Percentiles rank a stretch among this genome's conserved stretches.
Conservation (phyloP, 495 filamentous ascomycete species). For the Usnea hakonensis region DNA sequence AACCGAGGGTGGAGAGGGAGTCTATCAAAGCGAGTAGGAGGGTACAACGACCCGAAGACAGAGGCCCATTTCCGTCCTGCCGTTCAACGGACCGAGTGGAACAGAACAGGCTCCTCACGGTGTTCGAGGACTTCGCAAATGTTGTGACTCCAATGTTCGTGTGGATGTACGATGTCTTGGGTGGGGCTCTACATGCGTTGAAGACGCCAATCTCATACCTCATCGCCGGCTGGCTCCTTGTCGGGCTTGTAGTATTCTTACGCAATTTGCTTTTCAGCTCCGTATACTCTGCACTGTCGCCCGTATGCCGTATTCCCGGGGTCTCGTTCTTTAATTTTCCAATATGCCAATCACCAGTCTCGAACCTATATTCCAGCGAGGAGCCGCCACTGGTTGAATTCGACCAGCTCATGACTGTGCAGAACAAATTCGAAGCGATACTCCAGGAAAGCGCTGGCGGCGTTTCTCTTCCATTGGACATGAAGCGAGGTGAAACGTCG, state of each 20-base stretch:
- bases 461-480: conserved; percentile 55
- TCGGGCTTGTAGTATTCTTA: conserved; percentile 41
- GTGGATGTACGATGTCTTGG: conserved; percentile 44
- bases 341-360: conserved; percentile 43
- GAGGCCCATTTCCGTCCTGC: neutral
- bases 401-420: conserved; percentile 57
- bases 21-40: conserved; percentile 11
- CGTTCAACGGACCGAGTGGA: conserved; percentile 3
- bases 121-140: neutral
- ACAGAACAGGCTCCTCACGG: conserved; percentile 1
- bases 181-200: conserved; percentile 40
- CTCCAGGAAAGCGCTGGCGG: conserved; percentile 51
- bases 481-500: conserved; percentile 59
- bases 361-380: conserved; percentile 17
- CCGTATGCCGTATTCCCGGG: conserved; percentile 58
- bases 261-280: conserved; percentile 45
- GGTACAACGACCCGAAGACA: neutral
- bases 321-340: conserved; percentile 48
- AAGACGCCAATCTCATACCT: conserved; percentile 49
- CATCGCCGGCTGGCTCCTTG: conserved; percentile 44
- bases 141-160: conserved; percentile 28
- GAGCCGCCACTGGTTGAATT: conserved; percentile 46
- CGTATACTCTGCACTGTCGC: conserved; percentile 45
- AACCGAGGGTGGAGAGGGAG: conserved; percentile 11
- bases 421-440: conserved; percentile 58